Base-by-base conservation (phyloP, 257 asterid genomes). In the Cordia subcordata region DNA sequence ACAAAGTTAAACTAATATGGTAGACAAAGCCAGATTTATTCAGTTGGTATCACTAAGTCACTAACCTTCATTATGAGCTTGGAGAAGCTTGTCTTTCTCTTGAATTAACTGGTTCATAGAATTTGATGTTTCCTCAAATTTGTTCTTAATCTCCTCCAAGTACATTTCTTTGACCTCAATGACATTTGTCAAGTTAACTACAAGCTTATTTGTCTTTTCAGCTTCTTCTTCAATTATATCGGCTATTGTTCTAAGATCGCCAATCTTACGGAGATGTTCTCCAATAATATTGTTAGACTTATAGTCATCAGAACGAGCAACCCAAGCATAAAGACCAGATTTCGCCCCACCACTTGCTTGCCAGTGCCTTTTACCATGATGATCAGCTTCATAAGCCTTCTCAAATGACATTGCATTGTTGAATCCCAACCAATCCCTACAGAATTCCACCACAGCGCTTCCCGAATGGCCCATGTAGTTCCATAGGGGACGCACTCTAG, bases 261-360 rank as follows among this genome's bases (percentile, higher is more conserved):
- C 96, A 66, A 82, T 71, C 83, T 73, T 88, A 33, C 95, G 90
- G 56, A 91, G 94, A 70, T 76, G 73, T 69, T 91, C 95, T 18
- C 96, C 96, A 49, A 88, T 66, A 51, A 84, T 72, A 53, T 57
- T 67, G 53, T 63, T 75, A 53, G 86, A 70, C 35, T 65, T 57
- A 70, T 82, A 91, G 62, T 91, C 98, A 75, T 88, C 96, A 45
- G 72, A 90, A 49, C 94, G 90, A 63, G 98, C 98, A 68, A 85
- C 80, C 98, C 98, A 93, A 16, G 82, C 97, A 72, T 80, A 89
- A 39, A 83, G 75, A 69, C 69, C 84, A 38, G 79, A 57, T 22
- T 76, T 71, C 12, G 15, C 12, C 8, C 64, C 87, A 63, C 68
- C 73, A 59, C 55, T 79, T 46, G 65, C 79, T 64, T 73, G 64